A percentile compares a stretch with the other conserved stretches of the same genome.
Evolutionary conservation across 768 basidiomycete genomes (phyloP).

Genomic region (Hirschioporus abietinus): DNA sequence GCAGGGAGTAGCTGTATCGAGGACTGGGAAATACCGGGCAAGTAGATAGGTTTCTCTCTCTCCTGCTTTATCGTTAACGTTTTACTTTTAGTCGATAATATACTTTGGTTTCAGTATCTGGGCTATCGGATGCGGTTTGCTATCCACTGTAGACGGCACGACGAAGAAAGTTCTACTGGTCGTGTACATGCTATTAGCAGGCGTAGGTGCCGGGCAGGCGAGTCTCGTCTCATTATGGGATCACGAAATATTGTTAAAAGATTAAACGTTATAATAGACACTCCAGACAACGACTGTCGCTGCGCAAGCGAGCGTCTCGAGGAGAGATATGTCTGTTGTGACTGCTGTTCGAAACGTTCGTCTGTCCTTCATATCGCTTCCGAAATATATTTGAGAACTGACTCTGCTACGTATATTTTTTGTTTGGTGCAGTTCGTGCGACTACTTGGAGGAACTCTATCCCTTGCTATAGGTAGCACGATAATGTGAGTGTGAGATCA

Average conservation of each 20-base stretch:
- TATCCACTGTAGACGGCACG: slow-evolving; percentile 54
- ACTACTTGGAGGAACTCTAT: slow-evolving; percentile 63
- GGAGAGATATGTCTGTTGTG: slow-evolving; percentile 73
- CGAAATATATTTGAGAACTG: not conserved
- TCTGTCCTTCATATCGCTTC: slow-evolving; percentile 6
- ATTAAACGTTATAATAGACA: slow-evolving; percentile 29
- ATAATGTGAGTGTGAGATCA: slow-evolving; percentile 40
- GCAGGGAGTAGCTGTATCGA: slow-evolving; percentile 57
- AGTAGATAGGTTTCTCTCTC: slow-evolving; percentile 11
- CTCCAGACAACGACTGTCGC: slow-evolving; percentile 64
- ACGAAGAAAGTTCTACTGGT: slow-evolving; percentile 48
- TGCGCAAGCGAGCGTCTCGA: slow-evolving; percentile 64
- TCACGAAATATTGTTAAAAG: not conserved
- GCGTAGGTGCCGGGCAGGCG: slow-evolving; percentile 56
- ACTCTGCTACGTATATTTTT: not conserved
- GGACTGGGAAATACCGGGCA: slow-evolving; percentile 60
- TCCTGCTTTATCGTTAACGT: not conserved
- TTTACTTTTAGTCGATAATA: slow-evolving; percentile 45
- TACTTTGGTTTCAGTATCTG: slow-evolving; percentile 61
- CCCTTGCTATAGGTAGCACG: slow-evolving; percentile 56
- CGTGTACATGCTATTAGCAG: slow-evolving; percentile 55
- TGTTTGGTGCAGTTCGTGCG: slow-evolving; percentile 49
- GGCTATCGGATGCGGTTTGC: slow-evolving; percentile 63
- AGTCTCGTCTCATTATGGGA: slow-evolving; percentile 21
- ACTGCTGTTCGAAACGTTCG: slow-evolving; percentile 61